phyloP scores from a whole-genome alignment of 169 alveolate genomes.

The Besnoitia besnoiti region DNA sequence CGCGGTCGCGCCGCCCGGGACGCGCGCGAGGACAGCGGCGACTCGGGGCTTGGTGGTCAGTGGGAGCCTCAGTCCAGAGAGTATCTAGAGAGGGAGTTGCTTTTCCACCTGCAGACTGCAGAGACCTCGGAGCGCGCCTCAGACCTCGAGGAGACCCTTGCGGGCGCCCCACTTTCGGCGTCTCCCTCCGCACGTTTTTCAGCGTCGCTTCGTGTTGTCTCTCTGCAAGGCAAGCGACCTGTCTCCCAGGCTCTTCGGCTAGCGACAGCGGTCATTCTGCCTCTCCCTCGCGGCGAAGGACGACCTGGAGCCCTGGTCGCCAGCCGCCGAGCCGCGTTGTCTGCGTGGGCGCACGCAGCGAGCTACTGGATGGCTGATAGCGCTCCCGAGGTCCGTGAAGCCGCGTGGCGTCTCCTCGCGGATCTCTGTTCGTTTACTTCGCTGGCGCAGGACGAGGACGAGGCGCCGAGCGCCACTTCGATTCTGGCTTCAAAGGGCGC shows the following conservation, averaged over 20 bases:
- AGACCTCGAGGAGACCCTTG: no score
- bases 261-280: background rate
- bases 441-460: background rate
- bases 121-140: no score
- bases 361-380: background rate
- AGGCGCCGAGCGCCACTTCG: background rate
- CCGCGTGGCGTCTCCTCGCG: slow-evolving; percentile 3
- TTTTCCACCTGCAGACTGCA: no score
- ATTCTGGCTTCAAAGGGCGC: no score
- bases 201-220: background rate
- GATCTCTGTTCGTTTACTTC: background rate
- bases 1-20: no score
- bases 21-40: no score
- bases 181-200: background rate
- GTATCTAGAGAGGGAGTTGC: no score
- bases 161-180: background rate
- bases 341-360: background rate
- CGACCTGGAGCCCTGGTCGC: background rate
- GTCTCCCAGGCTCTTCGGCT: background rate
- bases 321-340: background rate
- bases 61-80: no score
- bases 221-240: slow-evolving; percentile 3
- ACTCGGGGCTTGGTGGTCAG: no score
- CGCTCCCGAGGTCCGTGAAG: slow-evolving; percentile 1
- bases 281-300: background rate